These are phyloP conservation scores for Dimocarpus longan DNA, from an alignment of 345 rosid species.

Conservation along the genomic window DNA sequence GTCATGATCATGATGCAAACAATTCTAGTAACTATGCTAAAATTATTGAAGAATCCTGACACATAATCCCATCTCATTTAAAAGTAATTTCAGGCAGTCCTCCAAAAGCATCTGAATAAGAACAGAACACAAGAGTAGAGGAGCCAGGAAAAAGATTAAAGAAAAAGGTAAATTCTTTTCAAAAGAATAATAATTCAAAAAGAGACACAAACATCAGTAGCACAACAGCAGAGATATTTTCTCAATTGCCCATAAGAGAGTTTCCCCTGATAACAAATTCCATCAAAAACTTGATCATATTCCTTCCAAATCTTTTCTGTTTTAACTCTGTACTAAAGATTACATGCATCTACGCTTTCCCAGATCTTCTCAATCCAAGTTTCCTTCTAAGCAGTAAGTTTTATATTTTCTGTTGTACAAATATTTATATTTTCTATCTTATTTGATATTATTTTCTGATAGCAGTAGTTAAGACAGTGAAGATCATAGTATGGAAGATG, in stretches of 20 bases:
- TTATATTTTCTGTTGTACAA: neutral
- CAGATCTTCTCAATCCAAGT: neutral
- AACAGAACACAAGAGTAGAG: neutral
- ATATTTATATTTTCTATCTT: neutral
- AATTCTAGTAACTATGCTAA: neutral
- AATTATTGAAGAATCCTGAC: neutral
- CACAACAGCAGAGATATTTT: neutral
- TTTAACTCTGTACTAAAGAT: neutral
- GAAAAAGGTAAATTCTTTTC: neutral
- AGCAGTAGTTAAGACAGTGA: too few relatives aligned
- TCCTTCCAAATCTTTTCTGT: neutral
- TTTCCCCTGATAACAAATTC: too few relatives aligned
- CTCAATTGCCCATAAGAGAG: neutral
- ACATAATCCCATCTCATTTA: neutral
- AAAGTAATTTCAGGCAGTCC: neutral
- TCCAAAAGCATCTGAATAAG: neutral
- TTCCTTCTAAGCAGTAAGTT: conserved; percentile 4
- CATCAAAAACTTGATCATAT: neutral
- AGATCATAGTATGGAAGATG: neutral
- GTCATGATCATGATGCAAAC: neutral
- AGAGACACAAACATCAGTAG: too few relatives aligned
- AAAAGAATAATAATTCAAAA: too few relatives aligned
- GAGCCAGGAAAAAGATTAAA: neutral
- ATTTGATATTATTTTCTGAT: too few relatives aligned
- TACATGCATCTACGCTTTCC: too few relatives aligned